Base-by-base conservation (phyloP, 768 basidiomycete genomes). In the Glaciozyma antarctica region DNA sequence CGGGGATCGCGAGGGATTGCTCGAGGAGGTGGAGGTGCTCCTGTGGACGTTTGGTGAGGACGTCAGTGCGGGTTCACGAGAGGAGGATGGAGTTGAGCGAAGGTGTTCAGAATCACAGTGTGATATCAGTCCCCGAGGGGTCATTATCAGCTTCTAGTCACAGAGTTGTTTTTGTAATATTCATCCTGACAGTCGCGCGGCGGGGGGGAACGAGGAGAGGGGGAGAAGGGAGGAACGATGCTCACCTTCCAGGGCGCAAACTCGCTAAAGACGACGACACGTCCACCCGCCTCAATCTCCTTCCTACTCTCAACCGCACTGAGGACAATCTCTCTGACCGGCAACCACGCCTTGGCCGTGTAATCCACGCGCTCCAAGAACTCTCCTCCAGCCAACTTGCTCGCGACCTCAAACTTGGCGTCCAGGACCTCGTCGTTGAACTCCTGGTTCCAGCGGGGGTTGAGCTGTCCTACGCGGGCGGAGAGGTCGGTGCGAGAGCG, bases 1-100 rank as follows among this genome's bases (percentile, higher is more conserved):
- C 74, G 2, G 81, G 63, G 41, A 82, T 77, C 1, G 74, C 73
- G 21, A 81, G 76, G 60, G 86, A 84, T 3, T 77, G 75, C 77
- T 97, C 94, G 45, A 94, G 80, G 64, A 88, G 85, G 76, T 91
- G 93, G 16, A 99, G 81, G 75, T 99, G 94, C 71, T 95, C 91
- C 84, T 88, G 68, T 32, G 3, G 21, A 38, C n/a, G 38, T 15
- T 19, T 13, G 30, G 53, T 1, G 30, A 16, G 43, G 24, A 45
- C 17, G 10, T 74, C n/a, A 57, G n/a, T 17, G 53, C 13, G 30
- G 24, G 13, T 28, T n/a, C 12, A n/a, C n/a, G 48, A 49, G 8
- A 34, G 22, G 21, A 13, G 7, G 34, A 24, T 41, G 38, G 41
- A 22, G 30, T n/a, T 5, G 45, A 5, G 21, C 24, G 43, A 24